Evolutionary conservation across 2,329 filamentous ascomycete genomes (phyloP), one percentile per base, ranked within the genome.

Genomic region (Aureobasidium mangrovei): DNA sequence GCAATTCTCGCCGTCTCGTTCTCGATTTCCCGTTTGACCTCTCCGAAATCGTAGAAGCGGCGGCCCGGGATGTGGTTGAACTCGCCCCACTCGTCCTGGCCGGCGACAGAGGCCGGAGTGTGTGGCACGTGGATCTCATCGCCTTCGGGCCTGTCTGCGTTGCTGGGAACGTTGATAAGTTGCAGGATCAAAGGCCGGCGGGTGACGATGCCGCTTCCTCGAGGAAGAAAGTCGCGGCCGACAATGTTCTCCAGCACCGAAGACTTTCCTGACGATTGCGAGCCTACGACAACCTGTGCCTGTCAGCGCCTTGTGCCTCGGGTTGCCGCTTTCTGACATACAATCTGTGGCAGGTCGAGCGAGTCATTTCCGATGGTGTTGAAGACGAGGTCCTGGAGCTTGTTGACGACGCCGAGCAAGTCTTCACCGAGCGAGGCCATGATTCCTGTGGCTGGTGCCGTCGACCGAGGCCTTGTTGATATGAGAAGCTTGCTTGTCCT

Each of bases 321-420:
- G 40, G 35, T 55, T 53, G 46, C 36, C 8, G 38, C 32, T 52
- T 36, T 5, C 24, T 60, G 60, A 76, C 83, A 68, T 84, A 96
- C 93, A 79, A 98, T 98, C 75, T 98, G 93, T 56, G 93, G 93
- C 56, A 98, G 77, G 73, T 98, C 93, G 58, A 98, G 81, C 52
- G 91, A 97, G 72, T 98, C 93, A 77, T 91, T 97, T 73, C 93
- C 93, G 72, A 98, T 98, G 63, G 93, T 98, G 76, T 98, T 98
- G 78, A 98, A 98, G 67, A 98, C 93, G 67, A 98, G 76, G 73
- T 97, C 93, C 74, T 98, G 93, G 67, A 98, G 80, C 78, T 95
- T 95, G 79, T 98, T 98, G 75, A 98, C 93, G 61, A 90, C 94
- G 64, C 82, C 83, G 70, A 98, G 82, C 73, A 98, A 78, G 74